These are phyloP conservation scores for Saccharomyces kudriavzevii DNA, from an alignment of 805 yeast species.

Conservation along the genomic window DNA sequence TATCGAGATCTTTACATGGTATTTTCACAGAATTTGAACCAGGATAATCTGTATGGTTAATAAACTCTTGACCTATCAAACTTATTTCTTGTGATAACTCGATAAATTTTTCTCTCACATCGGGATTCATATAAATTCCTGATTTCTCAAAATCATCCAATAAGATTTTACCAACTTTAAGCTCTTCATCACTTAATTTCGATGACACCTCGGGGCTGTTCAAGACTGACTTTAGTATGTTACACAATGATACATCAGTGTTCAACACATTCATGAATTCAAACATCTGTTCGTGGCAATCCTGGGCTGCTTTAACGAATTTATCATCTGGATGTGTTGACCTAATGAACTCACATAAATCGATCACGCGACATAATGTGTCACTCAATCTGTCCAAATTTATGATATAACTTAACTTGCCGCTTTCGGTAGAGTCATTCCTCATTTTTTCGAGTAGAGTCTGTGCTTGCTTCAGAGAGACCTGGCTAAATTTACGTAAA, in stretches of 20 bases:
- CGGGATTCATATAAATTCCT: constrained; percentile 72
- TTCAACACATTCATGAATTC: constrained; percentile 90
- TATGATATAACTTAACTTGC: constrained; percentile 43
- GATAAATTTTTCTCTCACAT: constrained; percentile 62
- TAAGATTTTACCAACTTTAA: constrained; percentile 71
- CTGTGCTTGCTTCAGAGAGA: constrained; percentile 60
- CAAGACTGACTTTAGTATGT: constrained; percentile 50
- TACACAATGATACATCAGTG: constrained; percentile 67
- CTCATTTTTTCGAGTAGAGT: constrained; percentile 50
- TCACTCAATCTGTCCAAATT: constrained; percentile 82
- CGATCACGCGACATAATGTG: constrained; percentile 83
- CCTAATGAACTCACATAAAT: constrained; percentile 84
- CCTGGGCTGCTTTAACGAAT: constrained; percentile 75
- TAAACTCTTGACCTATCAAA: constrained; percentile 68
- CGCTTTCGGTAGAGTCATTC: constrained; percentile 37
- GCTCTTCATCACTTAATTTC: constrained; percentile 61
- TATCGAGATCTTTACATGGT: constrained; percentile 15
- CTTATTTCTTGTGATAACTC: constrained; percentile 74
- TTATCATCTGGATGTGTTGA: constrained; percentile 72
- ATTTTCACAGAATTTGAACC: constrained; percentile 18
- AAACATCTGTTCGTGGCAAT: constrained; percentile 79
- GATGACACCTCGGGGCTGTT: constrained; percentile 24
- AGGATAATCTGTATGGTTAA: constrained; percentile 23
- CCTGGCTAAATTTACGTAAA: constrained; percentile 53
- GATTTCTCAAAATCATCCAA: constrained; percentile 82